Conservation (phyloP, 2,329 filamentous ascomycete species). For the Sporothrix schenckii region DNA sequence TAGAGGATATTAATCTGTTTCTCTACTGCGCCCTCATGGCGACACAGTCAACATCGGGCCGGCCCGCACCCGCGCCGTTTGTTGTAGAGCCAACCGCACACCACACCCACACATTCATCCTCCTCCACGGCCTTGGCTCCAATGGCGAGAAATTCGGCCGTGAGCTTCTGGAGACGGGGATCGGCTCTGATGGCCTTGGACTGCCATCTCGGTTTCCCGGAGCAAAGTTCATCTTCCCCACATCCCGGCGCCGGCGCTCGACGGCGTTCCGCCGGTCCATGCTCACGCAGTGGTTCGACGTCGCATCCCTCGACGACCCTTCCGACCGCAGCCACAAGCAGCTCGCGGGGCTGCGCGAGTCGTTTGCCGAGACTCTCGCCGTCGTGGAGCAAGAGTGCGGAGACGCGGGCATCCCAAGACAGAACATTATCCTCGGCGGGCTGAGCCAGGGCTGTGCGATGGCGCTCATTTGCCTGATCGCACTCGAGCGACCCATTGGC, state of each 20-base stretch:
- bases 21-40: not conserved
- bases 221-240: constrained; percentile 57
- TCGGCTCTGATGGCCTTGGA: constrained; percentile 37
- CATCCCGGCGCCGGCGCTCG: constrained; percentile 50
- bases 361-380: constrained; percentile 42
- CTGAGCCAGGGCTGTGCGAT: constrained; percentile 31
- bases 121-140: constrained; percentile 43
- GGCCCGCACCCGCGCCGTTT: constrained; percentile 28
- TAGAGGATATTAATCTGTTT: no score
- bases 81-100: constrained; percentile 36
- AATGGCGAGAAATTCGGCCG: constrained; percentile 43
- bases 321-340: constrained; percentile 49
- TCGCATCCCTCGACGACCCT: constrained; percentile 48
- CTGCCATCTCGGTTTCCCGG: constrained; percentile 45
- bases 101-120: constrained; percentile 41
- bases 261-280: constrained; percentile 47
- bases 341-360: constrained; percentile 50
- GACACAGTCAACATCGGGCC: no score
- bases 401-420: constrained; percentile 35
- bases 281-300: constrained; percentile 58
- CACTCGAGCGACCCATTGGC: constrained; percentile 23
- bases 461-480: constrained; percentile 16
- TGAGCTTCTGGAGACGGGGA: constrained; percentile 42
- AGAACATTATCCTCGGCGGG: constrained; percentile 54
- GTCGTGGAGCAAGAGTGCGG: constrained; percentile 36